Evolutionary conservation across 257 asterid species (phyloP).

Genomic region (Cynanchum wilfordii): DNA sequence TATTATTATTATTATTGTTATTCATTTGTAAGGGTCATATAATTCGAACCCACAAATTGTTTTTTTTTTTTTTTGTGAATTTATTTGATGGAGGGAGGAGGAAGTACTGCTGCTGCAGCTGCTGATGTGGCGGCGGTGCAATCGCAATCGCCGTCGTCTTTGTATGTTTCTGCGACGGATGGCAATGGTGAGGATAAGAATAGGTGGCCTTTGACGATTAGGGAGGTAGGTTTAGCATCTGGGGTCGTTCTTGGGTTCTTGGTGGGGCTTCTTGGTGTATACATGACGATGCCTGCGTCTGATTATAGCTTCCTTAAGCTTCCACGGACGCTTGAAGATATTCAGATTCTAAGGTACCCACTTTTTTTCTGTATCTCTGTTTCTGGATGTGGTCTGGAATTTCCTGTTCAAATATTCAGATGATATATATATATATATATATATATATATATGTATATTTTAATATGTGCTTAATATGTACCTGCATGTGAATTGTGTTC

Average conservation of each 20-base stretch:
- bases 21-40: background rate
- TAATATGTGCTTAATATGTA: background rate
- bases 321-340: slow-evolving; percentile 80
- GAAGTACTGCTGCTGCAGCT: slow-evolving; percentile 9
- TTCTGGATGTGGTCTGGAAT: background rate
- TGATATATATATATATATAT: background rate
- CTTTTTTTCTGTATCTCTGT: background rate
- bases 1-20: background rate
- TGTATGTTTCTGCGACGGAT: background rate
- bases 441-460: background rate
- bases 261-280: slow-evolving; percentile 55
- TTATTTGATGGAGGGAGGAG: slow-evolving; percentile 26
- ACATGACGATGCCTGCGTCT: slow-evolving; percentile 82
- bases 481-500: background rate
- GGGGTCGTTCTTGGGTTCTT: slow-evolving; percentile 68
- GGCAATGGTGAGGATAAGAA: slow-evolving; percentile 14
- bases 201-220: slow-evolving; percentile 53
- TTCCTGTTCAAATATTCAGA: background rate
- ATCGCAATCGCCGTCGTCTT: slow-evolving; percentile 12
- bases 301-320: slow-evolving; percentile 94
- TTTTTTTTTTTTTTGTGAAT: background rate
- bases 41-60: background rate
- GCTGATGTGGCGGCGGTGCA: background rate
- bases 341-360: slow-evolving; percentile 72
- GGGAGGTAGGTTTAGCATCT: slow-evolving; percentile 61